These are phyloP conservation scores for Phylloporus rhodoxanthus DNA, from an alignment of 768 basidiomycete species.

Conservation along the genomic window DNA sequence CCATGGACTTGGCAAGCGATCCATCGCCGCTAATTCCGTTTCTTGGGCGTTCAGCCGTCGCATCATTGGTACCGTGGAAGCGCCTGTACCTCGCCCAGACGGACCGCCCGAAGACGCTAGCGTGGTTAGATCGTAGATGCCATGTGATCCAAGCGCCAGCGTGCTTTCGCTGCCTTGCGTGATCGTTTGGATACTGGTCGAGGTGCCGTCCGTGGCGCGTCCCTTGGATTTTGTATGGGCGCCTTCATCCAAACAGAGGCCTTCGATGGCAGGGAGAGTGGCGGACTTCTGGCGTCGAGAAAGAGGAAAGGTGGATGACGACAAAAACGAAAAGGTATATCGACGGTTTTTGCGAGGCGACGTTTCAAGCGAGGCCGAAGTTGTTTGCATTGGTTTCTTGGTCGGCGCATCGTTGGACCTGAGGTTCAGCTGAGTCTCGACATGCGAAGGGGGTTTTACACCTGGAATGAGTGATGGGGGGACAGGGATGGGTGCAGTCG, in stretches of 20 bases:
- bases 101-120: slow-evolving; percentile 4
- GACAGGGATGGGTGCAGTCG: not conserved
- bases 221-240: not conserved
- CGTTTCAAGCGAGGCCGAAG: not conserved
- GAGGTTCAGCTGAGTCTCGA: not conserved
- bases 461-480: not conserved
- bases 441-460: not conserved
- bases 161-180: slow-evolving; percentile 20
- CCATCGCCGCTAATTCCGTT: not conserved
- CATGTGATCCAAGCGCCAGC: slow-evolving; percentile 2
- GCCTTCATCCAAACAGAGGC: not conserved
- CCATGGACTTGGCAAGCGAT: slow-evolving; percentile 1
- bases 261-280: not conserved
- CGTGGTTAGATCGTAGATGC: slow-evolving; percentile 7
- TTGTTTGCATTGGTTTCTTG: not conserved
- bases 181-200: slow-evolving; percentile 19
- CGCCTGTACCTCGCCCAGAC: not conserved
- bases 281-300: slow-evolving; percentile 17
- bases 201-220: slow-evolving; percentile 16
- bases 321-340: slow-evolving; percentile 23
- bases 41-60: slow-evolving; percentile 15
- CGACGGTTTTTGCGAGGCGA: slow-evolving; percentile 14
- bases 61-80: slow-evolving; percentile 16
- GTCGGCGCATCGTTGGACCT: not conserved
- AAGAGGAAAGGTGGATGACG: slow-evolving; percentile 16